Evolutionary conservation across 202 grass and related monocot species (phyloP).

Genomic region (Setaria viridis): DNA sequence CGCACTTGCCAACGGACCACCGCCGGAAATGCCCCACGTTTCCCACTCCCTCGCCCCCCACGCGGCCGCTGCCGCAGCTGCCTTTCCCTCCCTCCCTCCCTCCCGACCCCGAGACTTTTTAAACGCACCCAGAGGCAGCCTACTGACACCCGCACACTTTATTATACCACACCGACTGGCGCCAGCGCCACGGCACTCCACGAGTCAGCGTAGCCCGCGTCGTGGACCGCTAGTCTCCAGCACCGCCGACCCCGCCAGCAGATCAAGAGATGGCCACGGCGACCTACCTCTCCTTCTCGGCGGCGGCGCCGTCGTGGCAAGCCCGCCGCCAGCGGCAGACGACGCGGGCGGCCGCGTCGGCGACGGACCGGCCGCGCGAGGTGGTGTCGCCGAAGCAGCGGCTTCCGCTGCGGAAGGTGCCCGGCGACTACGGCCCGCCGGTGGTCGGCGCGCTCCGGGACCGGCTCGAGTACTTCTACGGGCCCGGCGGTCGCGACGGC

Average conservation of each 20-base stretch:
- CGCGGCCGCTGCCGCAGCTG: background rate
- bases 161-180: background rate
- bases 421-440: slow-evolving; percentile 80
- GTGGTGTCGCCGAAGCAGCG: slow-evolving; percentile 51
- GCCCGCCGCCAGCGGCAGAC: background rate
- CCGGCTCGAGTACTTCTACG: slow-evolving; percentile 88
- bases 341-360: slow-evolving; percentile 35
- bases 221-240: background rate
- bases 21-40: background rate
- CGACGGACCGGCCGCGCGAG: slow-evolving; percentile 47
- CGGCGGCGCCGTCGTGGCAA: slow-evolving; percentile 20
- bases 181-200: background rate
- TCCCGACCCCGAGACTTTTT: background rate
- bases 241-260: background rate
- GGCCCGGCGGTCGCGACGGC: slow-evolving; percentile 67
- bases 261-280: slow-evolving; percentile 45
- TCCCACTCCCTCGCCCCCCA: background rate
- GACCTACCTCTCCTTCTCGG: slow-evolving; percentile 25
- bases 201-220: background rate
- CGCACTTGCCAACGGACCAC: background rate
- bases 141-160: background rate
- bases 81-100: background rate
- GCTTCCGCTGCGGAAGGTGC: slow-evolving; percentile 78
- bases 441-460: slow-evolving; percentile 79
- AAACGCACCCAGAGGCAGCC: background rate